Percentiles rank a stretch among this genome's conserved stretches.
phyloP scores from a whole-genome alignment of 1,139 yeast genomes.

The Saccharomyces hybrid region DNA sequence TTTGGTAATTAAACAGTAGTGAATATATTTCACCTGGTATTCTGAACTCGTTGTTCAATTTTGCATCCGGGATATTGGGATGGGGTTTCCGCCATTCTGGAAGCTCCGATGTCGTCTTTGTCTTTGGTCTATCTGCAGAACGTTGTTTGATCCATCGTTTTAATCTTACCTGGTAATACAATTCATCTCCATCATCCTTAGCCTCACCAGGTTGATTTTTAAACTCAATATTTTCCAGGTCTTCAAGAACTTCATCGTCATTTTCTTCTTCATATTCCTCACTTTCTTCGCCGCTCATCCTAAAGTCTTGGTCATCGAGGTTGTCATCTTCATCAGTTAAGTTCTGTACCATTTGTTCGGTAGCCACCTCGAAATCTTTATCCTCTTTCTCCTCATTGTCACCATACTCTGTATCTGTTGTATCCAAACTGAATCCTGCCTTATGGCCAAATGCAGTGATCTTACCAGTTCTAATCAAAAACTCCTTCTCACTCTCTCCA shows the following conservation, averaged over 20 bases:
- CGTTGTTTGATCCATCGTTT: conserved; percentile 51
- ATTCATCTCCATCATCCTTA: conserved; percentile 79
- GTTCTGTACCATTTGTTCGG: conserved; percentile 20
- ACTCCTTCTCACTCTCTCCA: conserved; percentile 75
- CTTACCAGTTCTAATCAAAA: conserved; percentile 78
- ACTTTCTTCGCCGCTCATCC: conserved; percentile 7
- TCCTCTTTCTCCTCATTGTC: conserved; percentile 22
- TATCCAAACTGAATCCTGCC: conserved; percentile 41
- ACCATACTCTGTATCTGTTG: conserved; percentile 9
- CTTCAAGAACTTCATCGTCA: conserved; percentile 1
- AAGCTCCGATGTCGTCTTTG: background rate
- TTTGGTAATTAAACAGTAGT: conserved; percentile 82
- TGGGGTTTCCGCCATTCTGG: conserved; percentile 63
- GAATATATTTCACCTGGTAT: conserved; percentile 91
- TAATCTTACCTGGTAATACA: conserved; percentile 50
- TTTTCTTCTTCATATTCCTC: conserved; percentile 10
- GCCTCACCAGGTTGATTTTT: conserved; percentile 15
- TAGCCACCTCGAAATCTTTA: conserved; percentile 11
- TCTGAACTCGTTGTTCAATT: conserved; percentile 56
- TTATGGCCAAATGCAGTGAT: conserved; percentile 87
- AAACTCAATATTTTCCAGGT: conserved; percentile 8
- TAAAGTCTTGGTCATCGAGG: conserved; percentile 3
- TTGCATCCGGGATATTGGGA: conserved; percentile 70
- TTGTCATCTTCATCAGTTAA: conserved; percentile 9
- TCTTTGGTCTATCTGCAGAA: conserved; percentile 3